These are phyloP conservation scores for Colletotrichum zoysiae DNA, from an alignment of 2,329 filamentous ascomycete genomes.

Conservation along the genomic window DNA sequence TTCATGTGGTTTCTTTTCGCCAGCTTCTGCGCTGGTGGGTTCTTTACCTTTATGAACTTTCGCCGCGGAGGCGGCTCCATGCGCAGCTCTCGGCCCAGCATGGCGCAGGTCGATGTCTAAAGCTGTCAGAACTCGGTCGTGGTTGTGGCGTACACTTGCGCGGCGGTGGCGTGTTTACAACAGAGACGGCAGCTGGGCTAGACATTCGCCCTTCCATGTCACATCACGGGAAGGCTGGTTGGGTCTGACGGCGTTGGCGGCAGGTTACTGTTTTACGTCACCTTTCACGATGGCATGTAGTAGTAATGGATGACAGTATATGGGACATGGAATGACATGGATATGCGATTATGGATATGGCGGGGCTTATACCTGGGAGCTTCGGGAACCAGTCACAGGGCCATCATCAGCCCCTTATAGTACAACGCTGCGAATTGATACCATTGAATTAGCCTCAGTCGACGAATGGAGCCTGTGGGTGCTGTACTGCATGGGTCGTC, in stretches of 20 bases:
- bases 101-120: constrained; percentile 69
- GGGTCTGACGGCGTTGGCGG: constrained; percentile 32
- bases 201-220: constrained; percentile 2
- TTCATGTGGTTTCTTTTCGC: constrained; percentile 86
- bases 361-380: constrained; percentile 12
- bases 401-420: constrained; percentile 11
- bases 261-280: constrained; percentile 26
- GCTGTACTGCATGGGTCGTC: no score
- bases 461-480: no score
- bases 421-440: constrained; percentile 21
- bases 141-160: not conserved
- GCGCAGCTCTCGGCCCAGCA: constrained; percentile 61
- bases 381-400: constrained; percentile 1
- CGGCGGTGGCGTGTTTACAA: not conserved
- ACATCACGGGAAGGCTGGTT: constrained; percentile 5
- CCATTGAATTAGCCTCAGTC: not conserved
- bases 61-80: constrained; percentile 62
- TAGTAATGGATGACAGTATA: constrained; percentile 35
- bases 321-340: constrained; percentile 28
- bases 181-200: not conserved
- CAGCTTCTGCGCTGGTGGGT: constrained; percentile 68
- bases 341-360: constrained; percentile 29
- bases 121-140: not conserved
- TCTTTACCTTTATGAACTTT: constrained; percentile 67
- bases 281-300: constrained; percentile 34